Conservation (phyloP, 345 rosid genomes). For the Bruguiera parviflora region DNA sequence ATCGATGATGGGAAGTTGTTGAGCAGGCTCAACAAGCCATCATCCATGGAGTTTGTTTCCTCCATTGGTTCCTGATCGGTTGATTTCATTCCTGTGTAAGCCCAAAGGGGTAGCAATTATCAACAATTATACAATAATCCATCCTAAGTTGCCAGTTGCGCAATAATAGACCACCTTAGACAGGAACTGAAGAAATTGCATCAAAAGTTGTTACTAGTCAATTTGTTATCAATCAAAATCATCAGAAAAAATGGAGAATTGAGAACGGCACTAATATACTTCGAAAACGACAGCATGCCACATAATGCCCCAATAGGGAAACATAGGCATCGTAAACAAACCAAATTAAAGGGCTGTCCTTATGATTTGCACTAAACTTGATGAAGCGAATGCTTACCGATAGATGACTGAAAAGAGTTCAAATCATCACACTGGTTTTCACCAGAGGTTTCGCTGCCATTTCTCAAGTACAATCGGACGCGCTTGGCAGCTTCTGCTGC, state of each 20-base stretch:
- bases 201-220: too few relatives aligned
- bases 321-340: too few relatives aligned
- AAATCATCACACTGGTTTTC: constrained; percentile 33
- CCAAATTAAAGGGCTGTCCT: too few relatives aligned
- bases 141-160: not conserved
- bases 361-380: not conserved
- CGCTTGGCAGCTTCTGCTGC: constrained; percentile 7
- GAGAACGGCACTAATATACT: too few relatives aligned
- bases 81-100: constrained; percentile 28
- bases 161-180: too few relatives aligned
- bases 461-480: constrained; percentile 8
- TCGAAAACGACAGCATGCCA: too few relatives aligned
- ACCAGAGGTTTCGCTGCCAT: constrained; percentile 13
- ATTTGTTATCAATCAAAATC: too few relatives aligned
- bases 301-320: too few relatives aligned
- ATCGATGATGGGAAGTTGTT: constrained; percentile 55
- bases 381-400: constrained; percentile 30
- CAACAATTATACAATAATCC: not conserved
- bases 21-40: constrained; percentile 60
- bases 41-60: constrained; percentile 52
- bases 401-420: constrained; percentile 45
- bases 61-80: constrained; percentile 30
- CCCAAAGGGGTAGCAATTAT: not conserved
- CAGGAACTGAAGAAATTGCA: too few relatives aligned
- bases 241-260: too few relatives aligned